These are phyloP conservation scores for Yamadazyma pseudoaaseri DNA, from an alignment of 1,139 yeast species.

Conservation along the genomic window DNA sequence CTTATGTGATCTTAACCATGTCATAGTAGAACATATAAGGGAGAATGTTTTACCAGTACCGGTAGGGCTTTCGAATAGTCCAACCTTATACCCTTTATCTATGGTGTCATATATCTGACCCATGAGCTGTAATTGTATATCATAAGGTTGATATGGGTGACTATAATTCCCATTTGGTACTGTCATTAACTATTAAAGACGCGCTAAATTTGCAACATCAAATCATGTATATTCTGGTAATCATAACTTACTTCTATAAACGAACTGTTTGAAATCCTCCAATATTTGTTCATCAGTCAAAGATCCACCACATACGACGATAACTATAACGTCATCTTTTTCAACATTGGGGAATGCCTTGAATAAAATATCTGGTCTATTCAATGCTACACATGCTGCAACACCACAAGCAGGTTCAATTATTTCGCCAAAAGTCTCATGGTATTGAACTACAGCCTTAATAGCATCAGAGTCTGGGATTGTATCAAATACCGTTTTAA, in stretches of 20 bases:
- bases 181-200: slow-evolving; percentile 2
- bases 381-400: slow-evolving; percentile 27
- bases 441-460: slow-evolving; percentile 26
- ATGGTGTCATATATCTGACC: slow-evolving; percentile 65
- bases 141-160: slow-evolving; percentile 84
- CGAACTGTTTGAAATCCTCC: slow-evolving; percentile 17
- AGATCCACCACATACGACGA: slow-evolving; percentile 44
- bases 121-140: slow-evolving; percentile 79
- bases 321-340: slow-evolving; percentile 31
- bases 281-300: slow-evolving; percentile 24
- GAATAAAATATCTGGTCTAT: slow-evolving; percentile 21
- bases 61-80: slow-evolving; percentile 90
- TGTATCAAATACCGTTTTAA: slow-evolving; percentile 21
- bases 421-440: slow-evolving; percentile 21
- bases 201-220: not conserved
- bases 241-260: slow-evolving; percentile 11
- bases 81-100: slow-evolving; percentile 59
- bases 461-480: slow-evolving; percentile 39
- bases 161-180: slow-evolving; percentile 29
- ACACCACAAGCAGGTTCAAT: slow-evolving; percentile 49
- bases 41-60: slow-evolving; percentile 94
- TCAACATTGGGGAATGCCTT: slow-evolving; percentile 21
- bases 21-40: slow-evolving; percentile 78
- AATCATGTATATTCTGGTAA: not conserved
- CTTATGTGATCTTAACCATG: slow-evolving; percentile 76